Conservation (phyloP, 148 eudicot genomes). For the Amaranthus cruentus region DNA sequence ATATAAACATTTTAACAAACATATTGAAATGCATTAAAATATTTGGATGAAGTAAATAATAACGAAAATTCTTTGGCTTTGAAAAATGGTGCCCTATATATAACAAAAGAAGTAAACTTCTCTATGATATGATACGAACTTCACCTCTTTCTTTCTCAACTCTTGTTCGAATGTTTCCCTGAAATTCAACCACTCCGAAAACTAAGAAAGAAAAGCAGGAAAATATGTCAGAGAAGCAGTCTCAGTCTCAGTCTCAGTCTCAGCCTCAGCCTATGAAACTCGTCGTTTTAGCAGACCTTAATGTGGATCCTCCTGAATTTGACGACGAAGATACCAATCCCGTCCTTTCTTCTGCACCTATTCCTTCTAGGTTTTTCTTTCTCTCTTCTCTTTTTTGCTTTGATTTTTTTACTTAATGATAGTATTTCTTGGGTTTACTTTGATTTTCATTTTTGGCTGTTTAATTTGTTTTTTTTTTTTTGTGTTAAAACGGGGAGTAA, state of each 20-base stretch:
- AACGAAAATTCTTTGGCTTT: no score
- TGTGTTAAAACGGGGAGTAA: background rate
- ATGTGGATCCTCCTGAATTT: conserved; percentile 74
- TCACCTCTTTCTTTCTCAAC: background rate
- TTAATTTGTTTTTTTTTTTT: background rate
- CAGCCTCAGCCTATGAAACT: conserved; percentile 31
- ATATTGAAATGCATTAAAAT: no score
- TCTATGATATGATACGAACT: no score
- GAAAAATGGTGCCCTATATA: no score
- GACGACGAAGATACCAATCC: conserved; percentile 42
- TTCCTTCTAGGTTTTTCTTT: conserved; percentile 18
- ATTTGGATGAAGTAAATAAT: no score
- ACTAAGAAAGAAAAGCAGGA: background rate
- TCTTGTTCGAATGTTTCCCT: no score
- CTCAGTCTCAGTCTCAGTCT: conserved; percentile 15
- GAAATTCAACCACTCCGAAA: no score
- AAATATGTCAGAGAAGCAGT: conserved; percentile 17
- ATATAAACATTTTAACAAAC: no score
- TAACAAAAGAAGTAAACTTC: no score
- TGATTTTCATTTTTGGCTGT: background rate
- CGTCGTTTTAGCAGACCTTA: conserved; percentile 77
- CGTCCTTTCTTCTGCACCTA: conserved; percentile 10
- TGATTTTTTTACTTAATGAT: background rate
- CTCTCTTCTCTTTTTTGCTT: background rate
- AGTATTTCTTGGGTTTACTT: background rate